Percentiles rank a stretch among this genome's conserved stretches.
Evolutionary conservation across 768 basidiomycete genomes (phyloP).

Genomic region (Pholiota microspora): DNA sequence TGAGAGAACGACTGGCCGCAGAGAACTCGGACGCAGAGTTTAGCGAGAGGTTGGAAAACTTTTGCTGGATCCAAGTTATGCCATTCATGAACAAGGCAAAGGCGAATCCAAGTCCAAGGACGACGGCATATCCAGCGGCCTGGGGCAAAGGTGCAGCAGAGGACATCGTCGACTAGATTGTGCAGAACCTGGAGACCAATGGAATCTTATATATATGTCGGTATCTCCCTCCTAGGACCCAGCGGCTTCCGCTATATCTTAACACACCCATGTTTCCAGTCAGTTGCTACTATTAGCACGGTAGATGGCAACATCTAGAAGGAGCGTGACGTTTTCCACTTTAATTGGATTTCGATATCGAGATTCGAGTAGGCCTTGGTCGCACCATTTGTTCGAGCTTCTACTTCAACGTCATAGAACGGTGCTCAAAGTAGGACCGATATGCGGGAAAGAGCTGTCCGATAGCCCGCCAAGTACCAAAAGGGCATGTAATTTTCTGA

Average conservation of each 20-base stretch:
- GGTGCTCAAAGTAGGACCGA: neutral
- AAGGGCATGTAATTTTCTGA: too few species aligned
- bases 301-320: neutral
- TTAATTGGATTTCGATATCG: neutral
- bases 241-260: too few species aligned
- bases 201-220: neutral
- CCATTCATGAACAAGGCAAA: constrained; percentile 20
- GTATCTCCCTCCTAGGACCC: neutral
- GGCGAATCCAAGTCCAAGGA: constrained; percentile 16
- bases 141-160: constrained; percentile 1
- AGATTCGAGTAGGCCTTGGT: neutral
- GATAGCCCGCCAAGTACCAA: neutral
- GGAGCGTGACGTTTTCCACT: neutral
- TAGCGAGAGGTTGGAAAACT: constrained; percentile 16
- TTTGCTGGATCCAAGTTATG: constrained; percentile 18
- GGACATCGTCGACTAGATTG: neutral
- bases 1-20: constrained; percentile 22
- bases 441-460: neutral
- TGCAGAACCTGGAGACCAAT: neutral
- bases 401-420: neutral
- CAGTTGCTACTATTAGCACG: neutral
- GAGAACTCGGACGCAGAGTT: constrained; percentile 20
- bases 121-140: constrained; percentile 7
- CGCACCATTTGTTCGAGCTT: neutral
- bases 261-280: too few species aligned